A percentile compares a stretch with the other conserved stretches of the same genome.
phyloP scores from a whole-genome alignment of 208 protist genomes.

The Trypanosoma cruzi region DNA sequence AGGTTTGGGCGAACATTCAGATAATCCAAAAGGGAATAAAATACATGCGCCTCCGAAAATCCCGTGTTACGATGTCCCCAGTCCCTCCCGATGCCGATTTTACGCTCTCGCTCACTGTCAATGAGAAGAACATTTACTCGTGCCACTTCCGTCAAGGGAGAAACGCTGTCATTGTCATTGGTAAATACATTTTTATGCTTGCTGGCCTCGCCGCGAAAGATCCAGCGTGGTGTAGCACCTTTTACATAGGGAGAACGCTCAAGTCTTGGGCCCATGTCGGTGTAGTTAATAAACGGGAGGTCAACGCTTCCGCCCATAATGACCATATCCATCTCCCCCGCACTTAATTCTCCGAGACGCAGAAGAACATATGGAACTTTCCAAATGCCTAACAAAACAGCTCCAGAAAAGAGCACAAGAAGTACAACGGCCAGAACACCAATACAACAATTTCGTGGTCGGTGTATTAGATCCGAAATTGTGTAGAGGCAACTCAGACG shows the following conservation, averaged over 20 bases:
- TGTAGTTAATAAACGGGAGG: constrained; percentile 61
- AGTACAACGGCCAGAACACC: constrained; percentile 59
- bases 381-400: constrained; percentile 47
- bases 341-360: constrained; percentile 65
- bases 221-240: constrained; percentile 66
- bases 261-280: constrained; percentile 30
- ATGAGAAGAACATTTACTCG: constrained; percentile 63
- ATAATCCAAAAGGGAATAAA: constrained; percentile 60
- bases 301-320: constrained; percentile 30
- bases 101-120: constrained; percentile 63
- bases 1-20: constrained; percentile 55
- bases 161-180: neutral
- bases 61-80: constrained; percentile 83
- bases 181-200: constrained; percentile 19
- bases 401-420: constrained; percentile 68
- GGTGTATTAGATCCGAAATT: constrained; percentile 43
- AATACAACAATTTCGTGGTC: constrained; percentile 65
- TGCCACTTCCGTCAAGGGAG: neutral
- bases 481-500: constrained; percentile 55
- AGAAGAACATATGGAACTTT: constrained; percentile 79
- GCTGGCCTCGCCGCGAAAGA: constrained; percentile 35
- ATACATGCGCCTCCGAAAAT: constrained; percentile 84
- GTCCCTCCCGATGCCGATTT: constrained; percentile 78
- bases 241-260: constrained; percentile 25
- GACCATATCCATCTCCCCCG: constrained; percentile 73